Percentiles rank a stretch among this genome's conserved stretches.
These are phyloP conservation scores for Sporopachydermia lactativora DNA, from an alignment of 805 yeast genomes.

Conservation along the genomic window DNA sequence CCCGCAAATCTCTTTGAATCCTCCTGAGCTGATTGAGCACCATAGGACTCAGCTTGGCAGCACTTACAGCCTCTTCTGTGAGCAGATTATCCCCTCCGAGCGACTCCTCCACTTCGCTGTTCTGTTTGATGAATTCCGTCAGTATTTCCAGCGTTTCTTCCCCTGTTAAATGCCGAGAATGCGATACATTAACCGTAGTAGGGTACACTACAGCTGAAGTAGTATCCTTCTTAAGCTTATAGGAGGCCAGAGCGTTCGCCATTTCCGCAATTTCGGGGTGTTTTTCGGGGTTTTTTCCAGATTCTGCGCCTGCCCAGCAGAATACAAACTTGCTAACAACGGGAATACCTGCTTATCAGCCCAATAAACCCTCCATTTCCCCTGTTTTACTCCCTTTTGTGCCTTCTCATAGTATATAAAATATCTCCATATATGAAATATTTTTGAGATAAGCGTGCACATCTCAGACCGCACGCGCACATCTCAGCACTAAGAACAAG, in stretches of 20 bases:
- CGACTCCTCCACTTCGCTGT: constrained; percentile 6
- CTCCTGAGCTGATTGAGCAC: constrained; percentile 51
- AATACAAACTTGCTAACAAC: too few species aligned
- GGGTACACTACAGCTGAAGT: constrained; percentile 36
- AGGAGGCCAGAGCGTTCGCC: constrained; percentile 15
- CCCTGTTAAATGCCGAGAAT: constrained; percentile 1
- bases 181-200: constrained; percentile 23
- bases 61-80: neutral
- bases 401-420: too few species aligned
- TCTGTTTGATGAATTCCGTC: neutral
- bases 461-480: constrained; percentile 2
- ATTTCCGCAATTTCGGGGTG: too few species aligned
- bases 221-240: constrained; percentile 27
- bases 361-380: too few species aligned
- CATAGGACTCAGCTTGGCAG: neutral
- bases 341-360: too few species aligned
- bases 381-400: too few species aligned
- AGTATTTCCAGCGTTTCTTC: neutral
- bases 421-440: too few species aligned
- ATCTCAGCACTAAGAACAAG: constrained; percentile 5
- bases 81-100: constrained; percentile 4
- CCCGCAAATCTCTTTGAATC: constrained; percentile 65
- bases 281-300: too few species aligned
- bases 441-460: constrained; percentile 4
- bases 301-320: too few species aligned